Evolutionary conservation across 257 asterid genomes (phyloP).

Genomic region (Lavandula angustifolia): DNA sequence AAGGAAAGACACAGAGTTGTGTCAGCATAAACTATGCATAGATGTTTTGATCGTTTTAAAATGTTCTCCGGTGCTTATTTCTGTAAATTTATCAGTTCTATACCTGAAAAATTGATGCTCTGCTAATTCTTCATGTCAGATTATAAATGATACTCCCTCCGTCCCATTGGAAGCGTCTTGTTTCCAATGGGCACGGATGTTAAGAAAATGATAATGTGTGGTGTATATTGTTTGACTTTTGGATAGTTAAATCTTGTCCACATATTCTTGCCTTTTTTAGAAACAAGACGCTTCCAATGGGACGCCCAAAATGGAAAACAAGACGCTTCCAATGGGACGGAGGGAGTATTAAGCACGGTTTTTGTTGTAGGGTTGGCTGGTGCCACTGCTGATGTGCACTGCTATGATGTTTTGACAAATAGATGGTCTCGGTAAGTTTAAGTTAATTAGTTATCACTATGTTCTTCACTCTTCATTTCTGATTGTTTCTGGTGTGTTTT

Average conservation of each 20-base stretch:
- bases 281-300: no score
- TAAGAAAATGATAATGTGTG: no score
- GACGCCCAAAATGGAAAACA: no score
- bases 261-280: no score
- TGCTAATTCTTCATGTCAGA: not conserved
- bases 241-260: no score
- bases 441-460: not conserved
- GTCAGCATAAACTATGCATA: conserved; percentile 19
- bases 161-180: no score
- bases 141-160: conserved; percentile 19
- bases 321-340: no score
- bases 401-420: conserved; percentile 83
- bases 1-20: conserved; percentile 10
- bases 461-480: conserved; percentile 12
- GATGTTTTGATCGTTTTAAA: not conserved
- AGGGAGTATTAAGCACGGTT: conserved; percentile 32
- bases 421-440: conserved; percentile 88
- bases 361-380: conserved; percentile 90
- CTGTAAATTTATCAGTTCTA: conserved; percentile 19
- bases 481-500: conserved; percentile 16
- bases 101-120: not conserved
- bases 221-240: no score
- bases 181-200: no score
- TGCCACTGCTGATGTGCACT: conserved; percentile 98
- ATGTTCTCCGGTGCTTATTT: conserved; percentile 5